Evolutionary conservation across 345 rosid genomes (phyloP).

Genomic region (Ceriops zippeliana): DNA sequence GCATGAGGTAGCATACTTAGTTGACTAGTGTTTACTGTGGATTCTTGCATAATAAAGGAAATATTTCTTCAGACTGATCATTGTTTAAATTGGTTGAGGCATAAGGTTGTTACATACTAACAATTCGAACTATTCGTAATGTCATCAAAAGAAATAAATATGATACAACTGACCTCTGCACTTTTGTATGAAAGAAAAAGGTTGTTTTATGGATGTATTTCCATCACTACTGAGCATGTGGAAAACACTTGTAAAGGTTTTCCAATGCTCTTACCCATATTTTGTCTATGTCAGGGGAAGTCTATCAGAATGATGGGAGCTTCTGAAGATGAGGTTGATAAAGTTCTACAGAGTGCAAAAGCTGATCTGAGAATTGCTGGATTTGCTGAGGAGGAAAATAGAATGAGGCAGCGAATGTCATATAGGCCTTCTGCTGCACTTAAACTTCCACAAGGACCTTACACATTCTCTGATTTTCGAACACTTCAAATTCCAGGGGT

Average conservation of each 20-base stretch:
- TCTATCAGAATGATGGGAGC: constrained; percentile 93
- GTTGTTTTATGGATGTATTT: neutral
- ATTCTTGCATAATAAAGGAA: too few relatives aligned
- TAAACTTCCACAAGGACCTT: constrained; percentile 74
- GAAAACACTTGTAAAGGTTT: constrained; percentile 8
- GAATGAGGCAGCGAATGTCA: constrained; percentile 50
- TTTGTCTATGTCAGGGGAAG: constrained; percentile 50
- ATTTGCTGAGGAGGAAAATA: constrained; percentile 83
- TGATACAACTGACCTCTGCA: too few relatives aligned
- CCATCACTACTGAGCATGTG: neutral
- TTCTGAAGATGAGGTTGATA: constrained; percentile 59
- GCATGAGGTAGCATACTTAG: too few relatives aligned
- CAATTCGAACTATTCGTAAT: too few relatives aligned
- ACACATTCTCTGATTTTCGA: constrained; percentile 71
- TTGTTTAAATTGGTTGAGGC: too few relatives aligned
- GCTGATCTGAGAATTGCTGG: constrained; percentile 72
- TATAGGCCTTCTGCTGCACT: constrained; percentile 25
- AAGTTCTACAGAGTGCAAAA: constrained; percentile 45
- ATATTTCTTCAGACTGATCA: too few relatives aligned
- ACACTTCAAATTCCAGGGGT: constrained; percentile 78
- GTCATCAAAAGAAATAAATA: too few relatives aligned
- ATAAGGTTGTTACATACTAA: too few relatives aligned
- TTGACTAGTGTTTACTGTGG: too few relatives aligned
- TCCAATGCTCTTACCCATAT: constrained; percentile 2
- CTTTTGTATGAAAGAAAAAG: neutral